A percentile compares a stretch with the other conserved stretches of the same genome.
These are phyloP conservation scores for Corylus heterophylla DNA, from an alignment of 306 rosid genomes.

Conservation along the genomic window DNA sequence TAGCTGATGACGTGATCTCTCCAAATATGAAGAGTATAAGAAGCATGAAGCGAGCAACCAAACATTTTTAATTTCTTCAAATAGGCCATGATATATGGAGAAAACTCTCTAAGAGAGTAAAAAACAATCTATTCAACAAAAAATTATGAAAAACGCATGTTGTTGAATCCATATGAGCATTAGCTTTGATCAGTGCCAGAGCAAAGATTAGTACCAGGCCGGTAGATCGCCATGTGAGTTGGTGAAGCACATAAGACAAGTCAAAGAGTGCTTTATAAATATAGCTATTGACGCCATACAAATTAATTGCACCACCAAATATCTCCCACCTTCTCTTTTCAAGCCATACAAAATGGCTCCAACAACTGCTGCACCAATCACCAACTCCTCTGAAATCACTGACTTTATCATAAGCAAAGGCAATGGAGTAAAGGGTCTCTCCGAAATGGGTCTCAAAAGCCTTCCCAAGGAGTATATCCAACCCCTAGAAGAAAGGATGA, in stretches of 20 bases:
- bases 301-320: neutral
- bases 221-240: constrained; percentile 16
- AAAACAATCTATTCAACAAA: too few relatives aligned
- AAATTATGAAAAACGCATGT: too few relatives aligned
- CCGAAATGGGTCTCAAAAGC: constrained; percentile 45
- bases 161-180: neutral
- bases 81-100: too few relatives aligned
- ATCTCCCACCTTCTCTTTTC: neutral
- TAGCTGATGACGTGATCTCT: too few relatives aligned
- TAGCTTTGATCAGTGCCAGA: neutral
- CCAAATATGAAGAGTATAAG: too few relatives aligned
- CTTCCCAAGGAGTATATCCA: constrained; percentile 57
- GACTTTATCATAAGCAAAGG: constrained; percentile 51
- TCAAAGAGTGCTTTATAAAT: neutral
- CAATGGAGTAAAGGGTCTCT: constrained; percentile 60
- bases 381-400: constrained; percentile 13
- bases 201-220: neutral
- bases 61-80: too few relatives aligned
- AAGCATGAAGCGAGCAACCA: too few relatives aligned
- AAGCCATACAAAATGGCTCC: constrained; percentile 28
- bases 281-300: too few relatives aligned
- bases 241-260: neutral
- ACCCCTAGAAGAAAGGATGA: constrained; percentile 45
- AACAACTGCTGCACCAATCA: neutral
- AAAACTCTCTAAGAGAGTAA: too few relatives aligned